phyloP scores from a whole-genome alignment of 2,329 filamentous ascomycete species.

The Ophiostoma pallidulum region DNA sequence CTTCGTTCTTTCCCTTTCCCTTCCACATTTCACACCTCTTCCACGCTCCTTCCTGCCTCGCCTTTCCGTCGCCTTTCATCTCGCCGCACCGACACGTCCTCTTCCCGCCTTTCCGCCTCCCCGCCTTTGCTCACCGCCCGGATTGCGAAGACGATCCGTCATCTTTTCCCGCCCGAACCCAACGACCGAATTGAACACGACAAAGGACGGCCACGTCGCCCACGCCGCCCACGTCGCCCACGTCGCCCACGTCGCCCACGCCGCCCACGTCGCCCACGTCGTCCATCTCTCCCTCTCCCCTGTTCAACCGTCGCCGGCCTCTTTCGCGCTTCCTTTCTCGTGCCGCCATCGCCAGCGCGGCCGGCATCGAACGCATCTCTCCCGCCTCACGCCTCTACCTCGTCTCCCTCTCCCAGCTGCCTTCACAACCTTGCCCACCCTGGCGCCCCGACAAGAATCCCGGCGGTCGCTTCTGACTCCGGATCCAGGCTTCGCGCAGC shows the following conservation, averaged over 20 bases:
- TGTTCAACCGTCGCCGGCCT: no score
- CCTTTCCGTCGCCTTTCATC: background rate
- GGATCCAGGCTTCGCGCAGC: slow-evolving; percentile 25
- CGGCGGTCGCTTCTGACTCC: slow-evolving; percentile 36
- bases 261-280: no score
- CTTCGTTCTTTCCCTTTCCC: background rate
- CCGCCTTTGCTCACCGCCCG: background rate
- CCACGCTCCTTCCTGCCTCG: background rate
- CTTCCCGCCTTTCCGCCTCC: background rate
- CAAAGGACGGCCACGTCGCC: background rate
- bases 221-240: no score
- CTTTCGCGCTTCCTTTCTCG: no score
- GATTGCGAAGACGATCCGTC: background rate
- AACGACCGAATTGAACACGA: background rate
- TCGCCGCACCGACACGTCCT: background rate
- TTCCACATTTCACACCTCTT: background rate
- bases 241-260: no score
- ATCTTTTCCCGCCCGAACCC: background rate
- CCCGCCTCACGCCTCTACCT: background rate
- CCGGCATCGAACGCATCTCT: no score
- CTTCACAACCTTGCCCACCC: slow-evolving; percentile 27
- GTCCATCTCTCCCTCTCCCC: no score
- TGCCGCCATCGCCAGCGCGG: no score
- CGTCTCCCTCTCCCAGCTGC: background rate
- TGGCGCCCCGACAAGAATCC: slow-evolving; percentile 37